These are phyloP conservation scores for Candida bentonensis DNA, from an alignment of 805 yeast species.

Conservation along the genomic window DNA sequence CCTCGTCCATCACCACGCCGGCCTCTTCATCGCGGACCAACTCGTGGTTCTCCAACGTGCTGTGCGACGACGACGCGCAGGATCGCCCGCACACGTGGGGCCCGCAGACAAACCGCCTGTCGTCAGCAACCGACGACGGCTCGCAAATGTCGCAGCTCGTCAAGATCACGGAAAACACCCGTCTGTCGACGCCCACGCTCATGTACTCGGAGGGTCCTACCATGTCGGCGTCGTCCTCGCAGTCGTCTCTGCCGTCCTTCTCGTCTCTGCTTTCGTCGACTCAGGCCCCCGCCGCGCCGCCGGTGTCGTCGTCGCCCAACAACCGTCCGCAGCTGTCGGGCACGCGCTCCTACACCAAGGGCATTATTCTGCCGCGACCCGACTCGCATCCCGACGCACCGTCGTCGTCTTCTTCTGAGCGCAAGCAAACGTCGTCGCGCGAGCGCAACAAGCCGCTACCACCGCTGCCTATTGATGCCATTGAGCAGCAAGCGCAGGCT, in stretches of 20 bases:
- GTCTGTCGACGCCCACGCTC: not conserved
- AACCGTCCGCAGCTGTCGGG: conserved; percentile 14
- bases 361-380: conserved; percentile 17
- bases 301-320: not conserved
- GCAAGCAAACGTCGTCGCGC: not conserved
- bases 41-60: conserved; percentile 16
- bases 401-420: conserved; percentile 13
- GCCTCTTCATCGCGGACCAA: conserved; percentile 11
- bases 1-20: conserved; percentile 12
- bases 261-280: not conserved
- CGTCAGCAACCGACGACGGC: not conserved
- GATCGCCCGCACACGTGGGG: conserved; percentile 20
- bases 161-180: not conserved
- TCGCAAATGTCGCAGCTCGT: not conserved
- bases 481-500: conserved; percentile 4
- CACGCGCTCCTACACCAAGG: conserved; percentile 16
- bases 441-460: conserved; percentile 13
- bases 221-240: not conserved
- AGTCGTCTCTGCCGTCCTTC: conserved; percentile 1
- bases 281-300: not conserved
- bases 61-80: conserved; percentile 9
- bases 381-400: conserved; percentile 17
- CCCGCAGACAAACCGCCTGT: conserved; percentile 9
- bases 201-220: not conserved
- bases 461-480: conserved; percentile 14